phyloP scores from a whole-genome alignment of 2,329 filamentous ascomycete genomes.

The Malbranchea cinnamomea region DNA sequence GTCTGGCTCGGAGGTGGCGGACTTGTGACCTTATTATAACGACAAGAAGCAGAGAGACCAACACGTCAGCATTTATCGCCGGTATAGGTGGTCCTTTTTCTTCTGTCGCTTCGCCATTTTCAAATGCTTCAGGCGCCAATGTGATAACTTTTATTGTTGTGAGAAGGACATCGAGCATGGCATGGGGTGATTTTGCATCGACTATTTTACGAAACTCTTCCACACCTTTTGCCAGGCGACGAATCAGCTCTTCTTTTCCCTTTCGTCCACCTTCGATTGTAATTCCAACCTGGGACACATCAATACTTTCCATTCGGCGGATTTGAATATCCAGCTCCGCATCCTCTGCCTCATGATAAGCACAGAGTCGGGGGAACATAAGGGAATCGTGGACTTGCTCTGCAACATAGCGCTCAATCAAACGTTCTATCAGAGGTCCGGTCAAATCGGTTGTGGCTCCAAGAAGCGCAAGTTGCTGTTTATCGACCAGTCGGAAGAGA shows the following conservation, averaged over 20 bases:
- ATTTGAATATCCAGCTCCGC: conserved; percentile 79
- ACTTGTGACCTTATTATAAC: conserved; percentile 87
- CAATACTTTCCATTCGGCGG: conserved; percentile 81
- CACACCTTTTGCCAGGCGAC: conserved; percentile 61
- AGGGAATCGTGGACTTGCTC: conserved; percentile 79
- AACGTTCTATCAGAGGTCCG: conserved; percentile 74
- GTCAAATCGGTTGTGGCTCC: conserved; percentile 90
- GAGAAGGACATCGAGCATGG: conserved; percentile 72
- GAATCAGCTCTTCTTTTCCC: conserved; percentile 68
- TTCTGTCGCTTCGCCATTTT: conserved; percentile 22
- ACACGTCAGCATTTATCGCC: conserved; percentile 71
- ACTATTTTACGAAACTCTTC: conserved; percentile 81
- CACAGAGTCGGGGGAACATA: conserved; percentile 68
- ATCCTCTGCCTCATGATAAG: conserved; percentile 67
- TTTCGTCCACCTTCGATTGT: conserved; percentile 61
- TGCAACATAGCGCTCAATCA: conserved; percentile 88
- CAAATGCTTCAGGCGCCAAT: conserved; percentile 33
- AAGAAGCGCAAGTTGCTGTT: conserved; percentile 80
- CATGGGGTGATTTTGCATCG: conserved; percentile 62
- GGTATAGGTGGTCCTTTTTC: conserved; percentile 42
- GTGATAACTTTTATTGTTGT: conserved; percentile 75
- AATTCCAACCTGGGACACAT: conserved; percentile 89
- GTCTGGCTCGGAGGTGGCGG: conserved; percentile 69
- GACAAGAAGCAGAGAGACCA: conserved; percentile 80
- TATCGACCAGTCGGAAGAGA: conserved; percentile 88